A percentile compares a stretch with the other conserved stretches of the same genome.
These are phyloP conservation scores for Rhizopogon sp. DNA, from an alignment of 768 basidiomycete genomes.

Conservation along the genomic window DNA sequence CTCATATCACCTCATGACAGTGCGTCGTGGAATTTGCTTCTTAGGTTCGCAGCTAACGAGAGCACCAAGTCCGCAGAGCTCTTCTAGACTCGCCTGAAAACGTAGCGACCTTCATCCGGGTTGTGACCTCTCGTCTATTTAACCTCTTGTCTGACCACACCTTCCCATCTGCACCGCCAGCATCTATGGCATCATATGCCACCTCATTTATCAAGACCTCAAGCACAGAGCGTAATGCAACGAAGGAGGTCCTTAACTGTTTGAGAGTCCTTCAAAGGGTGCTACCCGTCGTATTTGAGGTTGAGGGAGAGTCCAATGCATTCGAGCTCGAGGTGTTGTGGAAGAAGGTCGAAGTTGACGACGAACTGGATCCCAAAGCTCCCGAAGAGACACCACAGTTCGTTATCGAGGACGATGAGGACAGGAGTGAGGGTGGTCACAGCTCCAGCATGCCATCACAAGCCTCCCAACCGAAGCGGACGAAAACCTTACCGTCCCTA, in stretches of 20 bases:
- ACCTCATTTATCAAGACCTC: slow-evolving; percentile 64
- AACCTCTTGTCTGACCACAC: slow-evolving; percentile 76
- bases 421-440: slow-evolving; percentile 36
- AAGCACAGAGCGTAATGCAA: slow-evolving; percentile 56
- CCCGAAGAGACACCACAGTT: slow-evolving; percentile 53
- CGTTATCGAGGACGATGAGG: slow-evolving; percentile 86
- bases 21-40: slow-evolving; percentile 33
- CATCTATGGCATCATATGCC: slow-evolving; percentile 61
- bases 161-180: slow-evolving; percentile 54
- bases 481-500: slow-evolving; percentile 63
- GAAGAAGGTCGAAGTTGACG: slow-evolving; percentile 56
- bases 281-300: slow-evolving; percentile 84
- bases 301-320: slow-evolving; percentile 62
- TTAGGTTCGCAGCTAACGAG: slow-evolving; percentile 6
- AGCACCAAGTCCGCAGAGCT: slow-evolving; percentile 66
- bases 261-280: slow-evolving; percentile 86
- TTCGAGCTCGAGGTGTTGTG: slow-evolving; percentile 84
- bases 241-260: slow-evolving; percentile 88
- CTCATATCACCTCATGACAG: slow-evolving; percentile 83
- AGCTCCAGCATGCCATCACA: slow-evolving; percentile 17
- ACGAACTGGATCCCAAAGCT: slow-evolving; percentile 20
- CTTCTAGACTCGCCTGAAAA: slow-evolving; percentile 83
- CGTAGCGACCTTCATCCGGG: slow-evolving; percentile 73
- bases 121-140: slow-evolving; percentile 64
- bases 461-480: slow-evolving; percentile 25